Conservation (phyloP, 495 filamentous ascomycete species). For the Aspergillus diversus region DNA sequence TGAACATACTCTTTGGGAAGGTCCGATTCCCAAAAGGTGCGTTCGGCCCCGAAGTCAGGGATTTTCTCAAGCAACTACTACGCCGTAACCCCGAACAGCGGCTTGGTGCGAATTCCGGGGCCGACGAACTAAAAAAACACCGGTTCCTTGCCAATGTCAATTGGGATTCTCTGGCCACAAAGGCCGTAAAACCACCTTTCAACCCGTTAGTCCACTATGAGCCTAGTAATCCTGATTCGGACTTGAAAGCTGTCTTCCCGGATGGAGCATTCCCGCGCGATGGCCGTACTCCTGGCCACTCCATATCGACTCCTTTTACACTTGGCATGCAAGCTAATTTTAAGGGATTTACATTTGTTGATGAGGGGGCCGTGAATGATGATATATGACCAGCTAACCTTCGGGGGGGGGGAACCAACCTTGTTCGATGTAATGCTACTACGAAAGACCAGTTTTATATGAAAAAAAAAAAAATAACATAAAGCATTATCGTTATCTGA, state of each 20-base stretch:
- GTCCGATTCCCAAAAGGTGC: conserved; percentile 95
- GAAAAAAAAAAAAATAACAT: no score
- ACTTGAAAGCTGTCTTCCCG: conserved; percentile 64
- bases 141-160: conserved; percentile 94
- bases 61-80: conserved; percentile 96
- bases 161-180: conserved; percentile 83
- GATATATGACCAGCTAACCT: no score
- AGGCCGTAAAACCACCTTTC: conserved; percentile 92
- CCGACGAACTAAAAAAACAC: conserved; percentile 91
- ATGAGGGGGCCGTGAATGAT: conserved; percentile 93
- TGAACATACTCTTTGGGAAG: conserved; percentile 99
- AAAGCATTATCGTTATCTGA: no score
- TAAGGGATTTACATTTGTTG: conserved; percentile 96
- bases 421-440: no score
- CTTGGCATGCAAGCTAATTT: conserved; percentile 98
- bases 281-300: no score
- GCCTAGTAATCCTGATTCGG: conserved; percentile 95
- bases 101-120: conserved; percentile 86
- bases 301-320: conserved; percentile 78
- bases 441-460: no score
- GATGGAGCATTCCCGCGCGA: no score
- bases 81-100: conserved; percentile 97
- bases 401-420: no score
- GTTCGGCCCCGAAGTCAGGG: conserved; percentile 88
- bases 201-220: conserved; percentile 95